Percentiles rank a stretch among this genome's conserved stretches.
These are phyloP conservation scores for Malassezia japonica DNA, from an alignment of 1,284 basidiomycete genomes.

Conservation along the genomic window DNA sequence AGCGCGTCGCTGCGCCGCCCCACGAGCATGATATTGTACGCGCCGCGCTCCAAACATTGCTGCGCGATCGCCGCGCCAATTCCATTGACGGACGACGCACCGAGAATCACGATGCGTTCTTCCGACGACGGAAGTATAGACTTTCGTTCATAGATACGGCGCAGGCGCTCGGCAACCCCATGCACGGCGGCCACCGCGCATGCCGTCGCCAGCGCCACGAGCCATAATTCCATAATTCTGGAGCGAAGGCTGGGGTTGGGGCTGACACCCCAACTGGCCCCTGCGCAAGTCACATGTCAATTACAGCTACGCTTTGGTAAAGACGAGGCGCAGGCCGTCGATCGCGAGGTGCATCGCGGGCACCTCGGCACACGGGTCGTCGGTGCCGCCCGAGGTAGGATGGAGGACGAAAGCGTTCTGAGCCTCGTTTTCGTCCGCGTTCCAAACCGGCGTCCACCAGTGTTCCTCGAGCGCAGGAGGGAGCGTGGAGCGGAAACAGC, in stretches of 20 bases:
- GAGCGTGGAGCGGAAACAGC: neutral
- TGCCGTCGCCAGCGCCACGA: too few species aligned
- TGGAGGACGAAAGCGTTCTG: neutral
- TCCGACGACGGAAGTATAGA: slow-evolving; percentile 8
- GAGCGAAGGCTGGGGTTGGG: too few species aligned
- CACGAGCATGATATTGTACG: slow-evolving; percentile 6
- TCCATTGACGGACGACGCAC: slow-evolving; percentile 12
- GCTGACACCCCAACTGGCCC: too few species aligned
- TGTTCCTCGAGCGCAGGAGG: neutral
- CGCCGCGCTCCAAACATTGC: slow-evolving; percentile 4
- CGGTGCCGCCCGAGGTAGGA: neutral
- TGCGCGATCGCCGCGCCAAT: slow-evolving; percentile 14
- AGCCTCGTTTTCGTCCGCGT: slow-evolving; percentile 24
- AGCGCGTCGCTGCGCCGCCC: slow-evolving; percentile 13
- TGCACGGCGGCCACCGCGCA: too few species aligned
- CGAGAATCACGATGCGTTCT: slow-evolving; percentile 22
- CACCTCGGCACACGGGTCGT: slow-evolving; percentile 12
- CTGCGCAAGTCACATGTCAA: too few species aligned
- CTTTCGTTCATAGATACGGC: neutral
- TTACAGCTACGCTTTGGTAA: slow-evolving; percentile 8
- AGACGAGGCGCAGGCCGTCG: slow-evolving; percentile 28
- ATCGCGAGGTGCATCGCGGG: slow-evolving; percentile 28
- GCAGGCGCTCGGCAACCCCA: too few species aligned
- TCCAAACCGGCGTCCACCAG: slow-evolving; percentile 36
- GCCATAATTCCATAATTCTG: too few species aligned